A percentile compares a stretch with the other conserved stretches of the same genome.
Conservation (phyloP, 164 flowering plant genomes). For the Tetrastigma voinierianum region DNA sequence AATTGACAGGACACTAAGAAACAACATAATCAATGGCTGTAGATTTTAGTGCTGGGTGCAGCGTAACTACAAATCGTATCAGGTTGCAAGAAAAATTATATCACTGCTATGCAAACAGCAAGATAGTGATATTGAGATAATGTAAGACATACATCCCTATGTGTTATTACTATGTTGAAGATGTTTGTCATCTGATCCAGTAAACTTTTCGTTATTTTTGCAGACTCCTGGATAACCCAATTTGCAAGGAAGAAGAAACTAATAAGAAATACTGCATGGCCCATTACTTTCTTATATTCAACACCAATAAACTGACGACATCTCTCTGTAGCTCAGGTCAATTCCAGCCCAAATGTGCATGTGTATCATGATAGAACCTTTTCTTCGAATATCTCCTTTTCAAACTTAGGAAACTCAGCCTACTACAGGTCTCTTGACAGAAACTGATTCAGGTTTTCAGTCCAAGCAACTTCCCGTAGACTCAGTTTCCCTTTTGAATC, state of each 20-base stretch:
- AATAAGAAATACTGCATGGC: no score
- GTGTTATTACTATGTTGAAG: no score
- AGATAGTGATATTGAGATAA: no score
- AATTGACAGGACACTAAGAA: conserved; percentile 40
- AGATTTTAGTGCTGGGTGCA: conserved; percentile 29
- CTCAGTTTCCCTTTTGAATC: conserved; percentile 41
- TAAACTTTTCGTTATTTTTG: no score
- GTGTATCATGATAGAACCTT: conserved; percentile 23
- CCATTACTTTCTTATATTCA: not conserved
- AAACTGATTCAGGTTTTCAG: not conserved
- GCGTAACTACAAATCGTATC: conserved; percentile 3
- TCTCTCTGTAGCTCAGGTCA: not conserved
- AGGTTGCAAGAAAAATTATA: no score
- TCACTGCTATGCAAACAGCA: no score
- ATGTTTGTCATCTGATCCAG: no score
- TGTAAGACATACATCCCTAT: no score
- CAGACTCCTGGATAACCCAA: conserved; percentile 3
- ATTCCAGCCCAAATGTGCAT: conserved; percentile 31
- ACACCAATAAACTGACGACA: not conserved
- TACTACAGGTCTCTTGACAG: not conserved
- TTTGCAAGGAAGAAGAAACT: no score
- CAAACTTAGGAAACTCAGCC: not conserved
- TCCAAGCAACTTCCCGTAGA: not conserved
- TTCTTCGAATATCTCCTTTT: conserved; percentile 12
- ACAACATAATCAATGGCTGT: conserved; percentile 50